These are phyloP conservation scores for Picochlorum sp. DNA, from an alignment of 139 green algal species.

Conservation along the genomic window DNA sequence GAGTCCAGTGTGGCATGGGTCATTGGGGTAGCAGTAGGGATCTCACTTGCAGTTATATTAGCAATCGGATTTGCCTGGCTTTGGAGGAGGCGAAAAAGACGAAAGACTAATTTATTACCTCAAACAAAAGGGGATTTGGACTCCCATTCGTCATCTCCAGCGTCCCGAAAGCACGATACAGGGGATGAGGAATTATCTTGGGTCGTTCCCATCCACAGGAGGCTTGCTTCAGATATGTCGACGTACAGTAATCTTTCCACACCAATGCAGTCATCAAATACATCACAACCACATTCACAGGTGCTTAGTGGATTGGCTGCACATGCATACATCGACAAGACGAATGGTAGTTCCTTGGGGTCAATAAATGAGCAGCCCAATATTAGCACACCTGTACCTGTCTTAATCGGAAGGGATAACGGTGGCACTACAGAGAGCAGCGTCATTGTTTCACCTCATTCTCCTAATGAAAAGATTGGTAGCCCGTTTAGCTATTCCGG, in stretches of 20 bases:
- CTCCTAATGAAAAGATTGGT: too few relatives aligned
- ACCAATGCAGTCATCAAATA: too few relatives aligned
- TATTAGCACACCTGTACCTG: too few relatives aligned
- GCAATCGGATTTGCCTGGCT: background rate
- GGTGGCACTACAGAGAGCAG: too few relatives aligned
- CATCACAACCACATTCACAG: too few relatives aligned
- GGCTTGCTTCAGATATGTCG: slow-evolving; percentile 2
- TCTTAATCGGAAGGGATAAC: too few relatives aligned
- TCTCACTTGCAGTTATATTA: background rate
- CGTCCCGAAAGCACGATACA: background rate
- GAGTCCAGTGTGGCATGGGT: slow-evolving; percentile 4
- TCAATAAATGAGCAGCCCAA: too few relatives aligned
- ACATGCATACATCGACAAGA: too few relatives aligned
- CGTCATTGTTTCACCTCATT: too few relatives aligned
- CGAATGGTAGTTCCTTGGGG: too few relatives aligned
- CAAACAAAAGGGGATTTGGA: background rate
- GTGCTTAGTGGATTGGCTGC: too few relatives aligned
- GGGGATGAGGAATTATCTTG: background rate
- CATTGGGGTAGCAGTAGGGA: slow-evolving; percentile 6
- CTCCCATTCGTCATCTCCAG: background rate
- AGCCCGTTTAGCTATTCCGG: background rate
- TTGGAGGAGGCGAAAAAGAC: background rate
- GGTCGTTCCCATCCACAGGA: background rate
- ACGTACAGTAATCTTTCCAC: too few relatives aligned
- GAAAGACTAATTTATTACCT: background rate